phyloP scores from a whole-genome alignment of 768 basidiomycete species.

The Termitomyces sp. region DNA sequence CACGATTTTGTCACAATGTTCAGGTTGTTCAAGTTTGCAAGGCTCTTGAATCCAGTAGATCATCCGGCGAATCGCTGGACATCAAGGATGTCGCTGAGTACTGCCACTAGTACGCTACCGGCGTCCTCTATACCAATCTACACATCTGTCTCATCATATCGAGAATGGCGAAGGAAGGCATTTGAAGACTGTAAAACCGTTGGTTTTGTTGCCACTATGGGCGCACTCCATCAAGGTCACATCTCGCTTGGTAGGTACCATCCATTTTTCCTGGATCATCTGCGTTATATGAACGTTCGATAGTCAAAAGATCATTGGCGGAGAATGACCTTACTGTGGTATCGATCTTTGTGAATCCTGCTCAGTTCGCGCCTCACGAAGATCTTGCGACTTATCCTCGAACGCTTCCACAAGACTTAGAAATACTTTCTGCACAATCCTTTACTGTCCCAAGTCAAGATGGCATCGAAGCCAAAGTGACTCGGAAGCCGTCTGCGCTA shows the following conservation, averaged over 20 bases:
- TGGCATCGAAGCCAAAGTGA: slow-evolving; percentile 9
- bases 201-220: slow-evolving; percentile 98
- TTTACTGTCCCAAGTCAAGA: slow-evolving; percentile 18
- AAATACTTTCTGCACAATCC: slow-evolving; percentile 44
- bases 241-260: slow-evolving; percentile 72
- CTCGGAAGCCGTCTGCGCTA: slow-evolving; percentile 57
- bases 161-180: slow-evolving; percentile 72
- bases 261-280: neutral
- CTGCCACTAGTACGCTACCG: slow-evolving; percentile 20
- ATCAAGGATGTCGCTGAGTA: slow-evolving; percentile 10
- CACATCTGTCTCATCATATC: slow-evolving; percentile 55
- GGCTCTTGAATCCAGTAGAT: neutral
- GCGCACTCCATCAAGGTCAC: slow-evolving; percentile 93
- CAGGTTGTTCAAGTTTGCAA: neutral
- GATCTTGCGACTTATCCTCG: slow-evolving; percentile 91
- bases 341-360: slow-evolving; percentile 97
- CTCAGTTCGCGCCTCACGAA: slow-evolving; percentile 95
- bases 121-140: slow-evolving; percentile 44
- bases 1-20: neutral
- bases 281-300: neutral
- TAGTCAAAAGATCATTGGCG: slow-evolving; percentile 74
- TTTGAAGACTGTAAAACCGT: slow-evolving; percentile 61
- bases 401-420: slow-evolving; percentile 74
- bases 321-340: slow-evolving; percentile 86
- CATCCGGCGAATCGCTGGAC: neutral